Conservation (phyloP, 1,284 basidiomycete genomes). For the Fistulinella cinereoalba region DNA sequence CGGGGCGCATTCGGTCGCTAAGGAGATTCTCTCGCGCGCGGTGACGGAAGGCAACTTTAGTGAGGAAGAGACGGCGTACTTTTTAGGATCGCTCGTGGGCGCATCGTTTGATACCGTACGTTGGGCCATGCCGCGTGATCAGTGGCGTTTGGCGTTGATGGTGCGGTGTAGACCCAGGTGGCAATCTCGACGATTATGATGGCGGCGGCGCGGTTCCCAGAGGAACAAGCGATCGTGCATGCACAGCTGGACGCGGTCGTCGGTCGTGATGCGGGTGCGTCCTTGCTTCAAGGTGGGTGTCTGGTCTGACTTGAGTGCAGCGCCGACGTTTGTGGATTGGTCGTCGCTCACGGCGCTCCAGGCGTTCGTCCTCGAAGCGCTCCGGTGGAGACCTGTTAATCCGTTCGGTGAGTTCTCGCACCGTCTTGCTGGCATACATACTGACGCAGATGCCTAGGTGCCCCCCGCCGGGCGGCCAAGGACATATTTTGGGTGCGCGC, state of each 20-base stretch:
- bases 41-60: no score
- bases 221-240: slow-evolving; percentile 53
- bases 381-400: slow-evolving; percentile 31
- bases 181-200: slow-evolving; percentile 61
- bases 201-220: slow-evolving; percentile 62
- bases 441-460: slow-evolving; percentile 1
- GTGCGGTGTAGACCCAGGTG: slow-evolving; percentile 43
- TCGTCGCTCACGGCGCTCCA: slow-evolving; percentile 20
- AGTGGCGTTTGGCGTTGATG: background rate
- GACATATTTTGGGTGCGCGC: slow-evolving; percentile 21
- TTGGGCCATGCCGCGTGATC: background rate
- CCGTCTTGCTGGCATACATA: background rate
- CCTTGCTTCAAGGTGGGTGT: background rate
- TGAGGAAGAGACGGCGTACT: no score
- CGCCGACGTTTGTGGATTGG: slow-evolving; percentile 26
- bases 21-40: no score
- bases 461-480: slow-evolving; percentile 16
- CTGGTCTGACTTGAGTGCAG: slow-evolving; percentile 6
- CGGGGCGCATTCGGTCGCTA: no score
- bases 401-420: slow-evolving; percentile 19
- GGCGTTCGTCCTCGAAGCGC: slow-evolving; percentile 26
- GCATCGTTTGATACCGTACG: slow-evolving; percentile 56
- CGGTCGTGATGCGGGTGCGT: slow-evolving; percentile 47
- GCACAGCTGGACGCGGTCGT: slow-evolving; percentile 58
- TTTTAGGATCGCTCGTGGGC: no score